A percentile compares a stretch with the other conserved stretches of the same genome.
Conservation (phyloP, 345 rosid species). For the Geranium rotundifolium region DNA sequence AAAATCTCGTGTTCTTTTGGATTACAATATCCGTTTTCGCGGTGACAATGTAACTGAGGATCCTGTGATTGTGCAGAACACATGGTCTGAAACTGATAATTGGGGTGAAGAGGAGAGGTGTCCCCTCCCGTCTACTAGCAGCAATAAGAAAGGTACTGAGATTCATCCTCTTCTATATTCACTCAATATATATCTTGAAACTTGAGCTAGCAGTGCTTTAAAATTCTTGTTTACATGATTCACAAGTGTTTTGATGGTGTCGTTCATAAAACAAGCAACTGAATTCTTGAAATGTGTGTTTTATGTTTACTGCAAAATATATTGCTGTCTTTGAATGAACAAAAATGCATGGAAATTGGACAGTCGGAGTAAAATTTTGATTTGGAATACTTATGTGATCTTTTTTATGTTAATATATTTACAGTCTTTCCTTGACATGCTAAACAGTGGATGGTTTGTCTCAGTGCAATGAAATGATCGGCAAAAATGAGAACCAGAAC, state of each 20-base stretch:
- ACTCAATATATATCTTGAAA: no score
- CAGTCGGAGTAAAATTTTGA: no score
- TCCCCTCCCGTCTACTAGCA: slow-evolving; percentile 63
- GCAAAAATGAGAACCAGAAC: slow-evolving; percentile 38
- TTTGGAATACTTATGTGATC: neutral
- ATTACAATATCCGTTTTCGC: slow-evolving; percentile 87
- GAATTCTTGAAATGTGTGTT: neutral
- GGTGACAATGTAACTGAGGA: slow-evolving; percentile 92
- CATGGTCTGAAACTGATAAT: slow-evolving; percentile 80
- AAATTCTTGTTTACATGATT: no score
- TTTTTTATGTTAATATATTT: neutral
- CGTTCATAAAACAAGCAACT: no score
- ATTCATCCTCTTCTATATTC: neutral
- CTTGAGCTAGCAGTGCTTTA: no score
- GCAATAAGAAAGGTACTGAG: slow-evolving; percentile 53
- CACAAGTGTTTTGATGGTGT: neutral
- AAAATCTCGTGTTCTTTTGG: slow-evolving; percentile 81
- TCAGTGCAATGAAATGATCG: slow-evolving; percentile 77
- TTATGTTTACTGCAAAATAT: no score
- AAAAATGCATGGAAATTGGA: no score
- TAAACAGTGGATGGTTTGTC: slow-evolving; percentile 71
- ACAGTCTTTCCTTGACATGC: neutral
- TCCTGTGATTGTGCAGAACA: slow-evolving; percentile 95
- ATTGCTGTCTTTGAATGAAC: no score
- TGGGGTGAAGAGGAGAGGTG: slow-evolving; percentile 99